Evolutionary conservation across 257 asterid species (phyloP).

Genomic region (Linaria vulgaris): DNA sequence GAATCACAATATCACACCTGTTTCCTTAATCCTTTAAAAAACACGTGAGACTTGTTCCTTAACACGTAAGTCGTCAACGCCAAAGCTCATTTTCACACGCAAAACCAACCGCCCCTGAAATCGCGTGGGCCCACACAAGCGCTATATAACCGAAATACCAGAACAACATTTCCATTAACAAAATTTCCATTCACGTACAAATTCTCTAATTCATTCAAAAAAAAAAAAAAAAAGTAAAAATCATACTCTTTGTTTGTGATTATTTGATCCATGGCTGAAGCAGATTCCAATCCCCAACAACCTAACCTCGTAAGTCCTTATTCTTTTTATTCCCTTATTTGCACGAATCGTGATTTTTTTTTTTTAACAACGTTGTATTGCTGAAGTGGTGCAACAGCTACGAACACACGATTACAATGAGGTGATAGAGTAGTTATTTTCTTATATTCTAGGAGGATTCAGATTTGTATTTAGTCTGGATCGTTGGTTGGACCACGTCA

Average conservation of each 20-base stretch:
- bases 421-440: too few species aligned
- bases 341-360: too few species aligned
- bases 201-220: not conserved
- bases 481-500: too few species aligned
- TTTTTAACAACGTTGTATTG: too few species aligned
- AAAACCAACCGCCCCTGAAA: not conserved
- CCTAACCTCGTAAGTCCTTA: conserved; percentile 28
- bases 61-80: conserved; percentile 7
- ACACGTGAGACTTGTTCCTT: conserved; percentile 1
- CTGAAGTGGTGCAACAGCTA: too few species aligned
- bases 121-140: not conserved
- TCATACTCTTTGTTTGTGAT: not conserved
- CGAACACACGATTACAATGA: too few species aligned
- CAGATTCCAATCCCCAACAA: conserved; percentile 29
- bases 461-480: too few species aligned
- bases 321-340: not conserved
- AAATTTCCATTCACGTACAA: not conserved
- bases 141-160: not conserved
- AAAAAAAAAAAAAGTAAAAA: not conserved
- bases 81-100: not conserved
- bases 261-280: conserved; percentile 32
- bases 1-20: too few species aligned
- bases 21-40: too few species aligned
- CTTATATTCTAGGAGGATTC: too few species aligned
- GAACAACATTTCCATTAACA: not conserved